These are phyloP conservation scores for Sphagnum magellanicum DNA, from an alignment of 228 moss, liverwort and hornwort genomes.

Conservation along the genomic window DNA sequence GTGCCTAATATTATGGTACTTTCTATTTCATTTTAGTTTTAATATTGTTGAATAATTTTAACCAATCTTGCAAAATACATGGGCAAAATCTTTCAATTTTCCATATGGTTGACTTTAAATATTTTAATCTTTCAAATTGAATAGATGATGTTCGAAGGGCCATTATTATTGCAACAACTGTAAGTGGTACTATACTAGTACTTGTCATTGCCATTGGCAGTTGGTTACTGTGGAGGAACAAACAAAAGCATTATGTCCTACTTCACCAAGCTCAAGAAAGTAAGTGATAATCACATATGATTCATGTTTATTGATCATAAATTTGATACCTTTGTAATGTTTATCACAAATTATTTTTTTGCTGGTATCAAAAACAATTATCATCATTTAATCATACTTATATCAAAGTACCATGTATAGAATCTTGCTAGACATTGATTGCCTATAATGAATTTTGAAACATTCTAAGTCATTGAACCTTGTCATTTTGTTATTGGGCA, in stretches of 20 bases:
- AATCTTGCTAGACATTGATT: background rate
- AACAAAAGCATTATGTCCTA: background rate
- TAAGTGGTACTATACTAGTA: background rate
- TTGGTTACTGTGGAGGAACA: background rate
- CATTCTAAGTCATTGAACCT: slow-evolving; percentile 2
- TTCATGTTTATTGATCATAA: too few relatives aligned
- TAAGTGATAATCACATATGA: background rate
- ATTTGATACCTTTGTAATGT: background rate
- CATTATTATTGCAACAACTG: background rate
- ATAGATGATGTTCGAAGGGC: background rate
- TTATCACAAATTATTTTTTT: background rate
- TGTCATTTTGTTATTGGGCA: slow-evolving; percentile 1
- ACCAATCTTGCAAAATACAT: too few relatives aligned
- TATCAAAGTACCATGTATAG: background rate
- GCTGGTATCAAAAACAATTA: background rate
- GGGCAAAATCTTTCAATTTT: too few relatives aligned
- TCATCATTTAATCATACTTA: background rate
- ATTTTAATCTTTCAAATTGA: background rate
- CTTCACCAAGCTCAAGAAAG: background rate
- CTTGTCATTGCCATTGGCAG: background rate
- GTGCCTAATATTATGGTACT: too few relatives aligned
- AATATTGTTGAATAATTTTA: too few relatives aligned
- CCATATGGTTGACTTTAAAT: background rate
- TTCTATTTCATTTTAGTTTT: too few relatives aligned
- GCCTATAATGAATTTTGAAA: too few relatives aligned